A percentile compares a stretch with the other conserved stretches of the same genome.
Conservation (phyloP, 2,329 filamentous ascomycete genomes). For the Nemania bipapillata region DNA sequence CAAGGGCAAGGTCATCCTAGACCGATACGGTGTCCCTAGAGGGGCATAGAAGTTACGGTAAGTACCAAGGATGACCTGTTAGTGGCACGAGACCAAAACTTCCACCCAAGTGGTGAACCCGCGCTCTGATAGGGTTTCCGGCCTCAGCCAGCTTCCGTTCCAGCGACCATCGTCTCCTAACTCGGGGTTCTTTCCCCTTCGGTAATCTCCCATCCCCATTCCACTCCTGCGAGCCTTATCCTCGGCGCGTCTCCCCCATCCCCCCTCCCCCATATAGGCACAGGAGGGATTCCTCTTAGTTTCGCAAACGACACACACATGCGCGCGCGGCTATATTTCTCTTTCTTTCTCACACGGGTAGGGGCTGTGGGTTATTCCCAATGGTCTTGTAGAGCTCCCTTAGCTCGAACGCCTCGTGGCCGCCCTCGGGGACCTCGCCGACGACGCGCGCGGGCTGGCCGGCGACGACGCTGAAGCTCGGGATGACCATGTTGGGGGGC, state of each 20-base stretch:
- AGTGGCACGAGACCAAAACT: neutral
- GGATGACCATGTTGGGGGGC: conserved; percentile 88
- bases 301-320: neutral
- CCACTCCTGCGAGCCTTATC: neutral
- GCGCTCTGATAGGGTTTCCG: neutral
- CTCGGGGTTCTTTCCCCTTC: neutral
- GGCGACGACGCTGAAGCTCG: conserved; percentile 90
- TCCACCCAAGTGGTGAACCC: neutral
- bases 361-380: conserved; percentile 64
- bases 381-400: conserved; percentile 72
- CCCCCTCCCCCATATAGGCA: neutral
- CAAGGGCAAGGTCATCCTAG: too few species aligned
- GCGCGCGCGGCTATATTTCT: too few species aligned
- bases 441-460: conserved; percentile 82
- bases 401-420: conserved; percentile 71
- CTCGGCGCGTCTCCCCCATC: neutral
- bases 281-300: neutral
- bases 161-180: neutral
- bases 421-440: conserved; percentile 81
- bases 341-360: conserved; percentile 49
- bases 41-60: neutral
- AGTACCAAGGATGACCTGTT: neutral
- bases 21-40: neutral
- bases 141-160: neutral
- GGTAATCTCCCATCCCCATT: neutral